Evolutionary conservation across 2,329 filamentous ascomycete genomes (phyloP), one percentile per base, ranked within the genome.

Genomic region (Cadophora malorum): DNA sequence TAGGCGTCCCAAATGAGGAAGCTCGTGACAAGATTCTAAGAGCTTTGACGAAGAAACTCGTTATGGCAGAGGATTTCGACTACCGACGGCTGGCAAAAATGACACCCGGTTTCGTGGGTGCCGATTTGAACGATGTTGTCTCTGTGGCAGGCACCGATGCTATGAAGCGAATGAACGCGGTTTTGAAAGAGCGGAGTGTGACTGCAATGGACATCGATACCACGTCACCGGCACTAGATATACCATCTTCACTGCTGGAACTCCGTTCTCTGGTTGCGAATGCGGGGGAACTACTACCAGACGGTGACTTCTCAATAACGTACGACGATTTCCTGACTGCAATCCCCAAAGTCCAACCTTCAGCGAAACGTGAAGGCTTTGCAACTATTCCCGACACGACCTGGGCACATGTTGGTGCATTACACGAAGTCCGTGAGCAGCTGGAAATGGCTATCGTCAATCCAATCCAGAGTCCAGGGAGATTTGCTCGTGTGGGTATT

Each of bases 71-170:
- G 3, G 89, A 94, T 69, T 86, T 98, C 23, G 88, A 97, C 76
- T 91, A 95, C 73, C 81, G 81, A 31, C 81, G 85, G 19, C 82
- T 99, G 3, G 94, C 95, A 6, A 94, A 92, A 74, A 84, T 90
- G 73, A 98, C 95, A 0, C 93, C 96, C 6, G 96, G 96, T 1
- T 99, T 96, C 73, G 95, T 99, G 0, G 95, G 94, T 12, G 92
- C 93, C 6, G 96, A 99, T 81, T 82, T 99, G 4, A 88, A 91
- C 70, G 90, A 83, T 68, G 80, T 90, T n/a, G 81, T 86, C 19
- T 79, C 77, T 5, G 76, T 78, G 8, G 78, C 77, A n/a, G 76
- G 78, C 9, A 79, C 78, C 19, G 77, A 78, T 71, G 77, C 77
- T 2, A 78, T 79, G 76, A 78, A 79, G 66, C 73, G 77, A 9